These are phyloP conservation scores for Myxozyma sirexii DNA, from an alignment of 805 yeast genomes.

Conservation along the genomic window DNA sequence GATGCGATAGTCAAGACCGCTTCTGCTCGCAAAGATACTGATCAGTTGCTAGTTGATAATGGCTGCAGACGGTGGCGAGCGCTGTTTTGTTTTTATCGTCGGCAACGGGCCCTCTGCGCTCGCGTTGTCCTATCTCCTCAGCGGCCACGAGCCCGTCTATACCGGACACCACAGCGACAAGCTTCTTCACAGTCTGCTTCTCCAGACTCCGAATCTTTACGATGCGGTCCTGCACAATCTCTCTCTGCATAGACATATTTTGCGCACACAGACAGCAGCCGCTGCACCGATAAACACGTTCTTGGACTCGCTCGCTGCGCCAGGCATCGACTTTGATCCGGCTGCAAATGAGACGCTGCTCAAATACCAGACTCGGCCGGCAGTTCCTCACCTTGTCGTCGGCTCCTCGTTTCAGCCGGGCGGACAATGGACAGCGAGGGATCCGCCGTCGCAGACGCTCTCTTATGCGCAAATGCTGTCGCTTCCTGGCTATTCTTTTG, in stretches of 20 bases:
- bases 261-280: conserved; percentile 31
- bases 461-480: conserved; percentile 44
- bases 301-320: conserved; percentile 38
- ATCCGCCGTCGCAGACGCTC: conserved; percentile 30
- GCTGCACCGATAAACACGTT: conserved; percentile 37
- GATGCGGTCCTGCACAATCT: conserved; percentile 27
- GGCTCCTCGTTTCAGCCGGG: conserved; percentile 38
- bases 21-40: too few species aligned
- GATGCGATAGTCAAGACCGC: too few species aligned
- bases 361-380: not conserved
- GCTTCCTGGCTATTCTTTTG: conserved; percentile 41
- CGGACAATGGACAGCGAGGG: conserved; percentile 42
- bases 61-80: conserved; percentile 6
- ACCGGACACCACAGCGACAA: conserved; percentile 39
- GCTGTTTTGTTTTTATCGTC: conserved; percentile 17
- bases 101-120: conserved; percentile 44
- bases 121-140: conserved; percentile 39
- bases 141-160: conserved; percentile 41
- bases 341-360: conserved; percentile 9
- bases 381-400: conserved; percentile 36
- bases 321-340: conserved; percentile 40
- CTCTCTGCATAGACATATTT: conserved; percentile 34
- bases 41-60: not conserved
- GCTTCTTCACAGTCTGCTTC: not conserved
- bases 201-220: conserved; percentile 1